Base-by-base conservation (phyloP, 192 early-diverging fungal species). In the Rhizophagus clarus region DNA sequence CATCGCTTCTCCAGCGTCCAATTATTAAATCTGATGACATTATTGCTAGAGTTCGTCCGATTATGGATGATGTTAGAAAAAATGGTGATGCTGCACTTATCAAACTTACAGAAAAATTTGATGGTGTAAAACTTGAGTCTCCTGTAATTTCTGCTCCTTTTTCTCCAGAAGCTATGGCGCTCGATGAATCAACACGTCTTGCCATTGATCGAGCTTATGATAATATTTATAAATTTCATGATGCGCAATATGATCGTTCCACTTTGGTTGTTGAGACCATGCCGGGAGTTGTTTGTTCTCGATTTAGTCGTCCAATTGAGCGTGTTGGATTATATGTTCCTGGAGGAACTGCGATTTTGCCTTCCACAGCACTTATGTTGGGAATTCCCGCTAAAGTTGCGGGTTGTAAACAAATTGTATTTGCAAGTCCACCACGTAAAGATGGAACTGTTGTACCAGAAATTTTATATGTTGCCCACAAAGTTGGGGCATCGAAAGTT, bases 351-450 rank as follows among this genome's bases (percentile, higher is more conserved):
- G 98, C 98, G 0, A 96, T 98, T 22, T 87, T 99, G 56, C 98
- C 98, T 12, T 97, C 96, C 12, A 95, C 95, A 11, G 92, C 98
- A 26, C 85, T 99, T 77, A 98, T 99, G 96, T 87, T 99, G 74
- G 97, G 97, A 76, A 93, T 99, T 47, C 98, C 98, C 34, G 98
- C 98, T 8, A 93, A 94, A 84, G 98, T 99, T 6, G 98, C 98
- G 34, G 96, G 97, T 40, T 98, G 97, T 86, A 88, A 85, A 75
- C 92, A 98, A 80, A 99, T 99, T 84, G 94, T 98, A 6, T 87
- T 99, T 81, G 98, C 97, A 40, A 96, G 95, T 8, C 98, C 98
- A 37, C 98, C 98, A 34, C 89, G 95, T 51, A 84, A 91, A 51
- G 96, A 98, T 83, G 98, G 98, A 32, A 90, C 92, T 32, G 88